phyloP scores from a whole-genome alignment of 371 early-diverging fungal genomes.

The Nematocida parisii region DNA sequence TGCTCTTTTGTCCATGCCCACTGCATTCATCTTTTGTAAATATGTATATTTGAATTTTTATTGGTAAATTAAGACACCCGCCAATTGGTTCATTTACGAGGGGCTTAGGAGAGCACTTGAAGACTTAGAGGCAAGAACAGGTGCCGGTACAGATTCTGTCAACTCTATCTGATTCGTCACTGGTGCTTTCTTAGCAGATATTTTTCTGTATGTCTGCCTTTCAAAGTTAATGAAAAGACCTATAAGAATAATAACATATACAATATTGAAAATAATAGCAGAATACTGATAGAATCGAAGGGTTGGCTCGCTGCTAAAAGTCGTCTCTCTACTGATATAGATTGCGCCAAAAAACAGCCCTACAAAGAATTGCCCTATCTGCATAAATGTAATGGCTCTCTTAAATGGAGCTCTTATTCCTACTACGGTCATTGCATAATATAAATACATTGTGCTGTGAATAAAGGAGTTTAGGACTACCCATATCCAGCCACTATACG shows the following conservation, averaged over 20 bases:
- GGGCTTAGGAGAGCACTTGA: constrained; percentile 7
- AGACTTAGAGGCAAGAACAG: background rate
- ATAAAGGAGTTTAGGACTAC: constrained; percentile 64
- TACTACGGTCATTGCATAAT: constrained; percentile 53
- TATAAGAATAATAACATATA: constrained; percentile 57
- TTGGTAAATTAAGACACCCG: constrained; percentile 18
- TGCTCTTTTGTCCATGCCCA: background rate
- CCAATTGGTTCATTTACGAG: constrained; percentile 8
- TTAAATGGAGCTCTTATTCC: constrained; percentile 59
- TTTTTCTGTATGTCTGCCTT: constrained; percentile 53
- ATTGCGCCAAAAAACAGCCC: constrained; percentile 43
- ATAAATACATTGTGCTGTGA: constrained; percentile 63
- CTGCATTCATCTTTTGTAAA: constrained; percentile 9
- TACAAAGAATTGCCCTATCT: constrained; percentile 61
- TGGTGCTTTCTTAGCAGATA: background rate
- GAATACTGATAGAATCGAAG: constrained; percentile 43
- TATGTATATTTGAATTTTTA: constrained; percentile 33
- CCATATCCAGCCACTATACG: constrained; percentile 62
- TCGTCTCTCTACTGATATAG: constrained; percentile 24
- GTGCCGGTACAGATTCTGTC: background rate
- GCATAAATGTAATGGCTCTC: constrained; percentile 60
- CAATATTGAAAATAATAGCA: constrained; percentile 53
- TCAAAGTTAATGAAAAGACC: constrained; percentile 54
- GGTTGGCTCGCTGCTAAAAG: constrained; percentile 34
- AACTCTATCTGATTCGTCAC: background rate